Evolutionary conservation across 2,329 filamentous ascomycete species (phyloP).

Genomic region (Fonsecaea erecta): DNA sequence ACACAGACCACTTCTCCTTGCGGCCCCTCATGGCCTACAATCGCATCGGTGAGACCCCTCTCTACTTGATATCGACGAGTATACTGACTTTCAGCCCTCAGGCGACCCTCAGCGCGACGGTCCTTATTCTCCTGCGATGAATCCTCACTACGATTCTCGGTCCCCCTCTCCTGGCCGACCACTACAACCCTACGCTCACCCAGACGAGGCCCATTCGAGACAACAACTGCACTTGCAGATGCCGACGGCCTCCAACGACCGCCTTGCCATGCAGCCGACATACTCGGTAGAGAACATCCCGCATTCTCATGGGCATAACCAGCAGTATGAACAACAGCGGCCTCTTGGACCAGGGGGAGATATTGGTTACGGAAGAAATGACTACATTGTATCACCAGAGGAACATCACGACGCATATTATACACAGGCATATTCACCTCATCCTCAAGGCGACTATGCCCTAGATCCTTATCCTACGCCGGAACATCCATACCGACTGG

Average conservation of each 20-base stretch:
- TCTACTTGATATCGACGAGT: slow-evolving; percentile 10
- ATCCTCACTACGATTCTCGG: slow-evolving; percentile 61
- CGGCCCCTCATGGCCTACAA: slow-evolving; percentile 68
- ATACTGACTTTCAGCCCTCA: slow-evolving; percentile 25
- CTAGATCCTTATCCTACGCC: slow-evolving; percentile 59
- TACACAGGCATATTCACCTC: slow-evolving; percentile 78
- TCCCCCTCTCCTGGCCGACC: slow-evolving; percentile 79
- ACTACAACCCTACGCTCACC: slow-evolving; percentile 77
- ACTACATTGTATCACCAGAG: slow-evolving; percentile 80
- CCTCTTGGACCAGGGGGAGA: slow-evolving; percentile 38
- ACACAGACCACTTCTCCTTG: slow-evolving; percentile 27
- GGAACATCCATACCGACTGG: slow-evolving; percentile 67
- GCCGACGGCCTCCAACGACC: slow-evolving; percentile 70
- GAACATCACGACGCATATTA: slow-evolving; percentile 88
- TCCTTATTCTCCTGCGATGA: slow-evolving; percentile 51
- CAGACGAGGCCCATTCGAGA: slow-evolving; percentile 60
- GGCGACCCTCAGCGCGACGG: slow-evolving; percentile 48
- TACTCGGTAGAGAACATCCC: slow-evolving; percentile 73
- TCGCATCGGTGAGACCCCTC: slow-evolving; percentile 66
- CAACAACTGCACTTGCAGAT: slow-evolving; percentile 65
- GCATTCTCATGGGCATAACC: slow-evolving; percentile 66
- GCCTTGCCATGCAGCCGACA: slow-evolving; percentile 80
- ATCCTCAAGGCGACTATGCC: slow-evolving; percentile 63
- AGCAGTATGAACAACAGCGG: slow-evolving; percentile 57
- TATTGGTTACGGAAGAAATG: slow-evolving; percentile 57